These are phyloP conservation scores for Periconia digitata DNA, from an alignment of 2,329 filamentous ascomycete genomes.

Conservation along the genomic window DNA sequence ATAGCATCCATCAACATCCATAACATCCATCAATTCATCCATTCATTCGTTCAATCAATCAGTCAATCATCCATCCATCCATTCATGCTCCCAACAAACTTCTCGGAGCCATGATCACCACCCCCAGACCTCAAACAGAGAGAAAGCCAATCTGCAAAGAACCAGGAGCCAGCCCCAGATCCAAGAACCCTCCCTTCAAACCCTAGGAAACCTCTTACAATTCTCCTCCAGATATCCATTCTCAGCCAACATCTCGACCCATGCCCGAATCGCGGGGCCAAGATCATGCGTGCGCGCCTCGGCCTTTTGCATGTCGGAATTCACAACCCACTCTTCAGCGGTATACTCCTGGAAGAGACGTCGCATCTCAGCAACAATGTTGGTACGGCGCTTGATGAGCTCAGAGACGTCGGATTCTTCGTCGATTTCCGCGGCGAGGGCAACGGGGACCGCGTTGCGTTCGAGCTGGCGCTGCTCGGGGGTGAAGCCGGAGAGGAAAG, in stretches of 20 bases:
- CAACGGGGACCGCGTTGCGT: constrained; percentile 7
- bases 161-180: no score
- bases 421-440: constrained; percentile 13
- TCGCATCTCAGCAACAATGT: constrained; percentile 16
- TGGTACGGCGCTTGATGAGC: constrained; percentile 21
- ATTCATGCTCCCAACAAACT: no score
- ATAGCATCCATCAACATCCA: no score
- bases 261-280: constrained; percentile 66
- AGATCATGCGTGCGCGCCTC: constrained; percentile 66
- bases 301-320: constrained; percentile 56
- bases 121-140: no score
- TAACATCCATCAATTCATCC: no score
- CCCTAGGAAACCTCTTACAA: no score
- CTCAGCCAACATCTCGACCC: constrained; percentile 69
- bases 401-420: constrained; percentile 18
- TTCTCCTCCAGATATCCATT: constrained; percentile 59
- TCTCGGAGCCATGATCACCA: no score
- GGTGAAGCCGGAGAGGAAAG: constrained; percentile 18
- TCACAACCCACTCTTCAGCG: constrained; percentile 50
- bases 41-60: no score
- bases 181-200: no score
- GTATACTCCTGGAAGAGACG: constrained; percentile 46
- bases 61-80: no score
- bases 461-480: constrained; percentile 23
- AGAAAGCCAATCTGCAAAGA: no score